Base-by-base conservation (phyloP, 2,329 filamentous ascomycete genomes). In the Tolypocladium sp. region DNA sequence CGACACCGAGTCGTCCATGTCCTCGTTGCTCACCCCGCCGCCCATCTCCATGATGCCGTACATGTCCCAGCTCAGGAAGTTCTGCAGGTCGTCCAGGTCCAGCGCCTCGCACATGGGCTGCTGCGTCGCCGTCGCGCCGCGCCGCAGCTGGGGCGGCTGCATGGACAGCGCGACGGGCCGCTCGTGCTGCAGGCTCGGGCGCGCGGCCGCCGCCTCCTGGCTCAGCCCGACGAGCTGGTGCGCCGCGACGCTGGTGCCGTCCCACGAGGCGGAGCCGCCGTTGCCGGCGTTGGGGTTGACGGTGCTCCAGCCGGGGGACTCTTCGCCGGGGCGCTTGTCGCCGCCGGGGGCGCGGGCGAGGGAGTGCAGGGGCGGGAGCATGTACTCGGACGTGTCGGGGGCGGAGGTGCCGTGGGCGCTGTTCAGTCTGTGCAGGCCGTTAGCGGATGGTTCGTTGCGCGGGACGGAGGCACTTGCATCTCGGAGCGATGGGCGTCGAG, bases 31-130 rank as follows among this genome's bases (percentile, higher is more conserved):
- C 9, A 73, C 66, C 1, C 70, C 66, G 10, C 73, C 73, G 38
- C 71, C 72, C 68, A 75, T 72, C 60, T 75, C 73, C 70, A 74
- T 73, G 41, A 75, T 73, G 25, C 73, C 73, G 55, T 74, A 73
- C 70, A 75, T 71, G 57, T 76, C 73, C 73, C 73, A 75, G 6
- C 71, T 71, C 56, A 74, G 57, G 46, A 73, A 75, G 59, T 70
- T 74, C 57, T 75, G 72, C 59, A 76, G 58, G 59, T 76, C 73
- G 35, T 72, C 72, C 13, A 75, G 63, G 57, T 75, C 73, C 4
- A 76, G 68, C 33, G 69, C 70, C 35, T 73, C 68, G 27, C 69
- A 69, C 70, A 74, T 73, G 20, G 66, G 64, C 20, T 67, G 62
- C 22, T 63, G 58, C n/a, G 63, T 54, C 17, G 62, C 56, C 13